Conservation (phyloP, 106 monocot species). For the Acorus gramineus region DNA sequence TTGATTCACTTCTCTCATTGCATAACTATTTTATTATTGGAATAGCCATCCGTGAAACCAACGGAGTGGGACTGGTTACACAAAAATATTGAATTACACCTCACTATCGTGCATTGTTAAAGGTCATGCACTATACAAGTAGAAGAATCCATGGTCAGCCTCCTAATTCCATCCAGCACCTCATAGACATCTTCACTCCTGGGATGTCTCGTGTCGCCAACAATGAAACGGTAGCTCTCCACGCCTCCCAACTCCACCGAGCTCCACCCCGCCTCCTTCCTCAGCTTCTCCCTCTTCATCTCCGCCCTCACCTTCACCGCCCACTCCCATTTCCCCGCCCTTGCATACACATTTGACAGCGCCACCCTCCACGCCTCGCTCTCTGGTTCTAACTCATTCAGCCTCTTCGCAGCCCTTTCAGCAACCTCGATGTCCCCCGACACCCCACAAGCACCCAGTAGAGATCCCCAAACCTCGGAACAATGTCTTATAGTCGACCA, state of each 20-base stretch:
- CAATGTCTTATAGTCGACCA: constrained; percentile 19
- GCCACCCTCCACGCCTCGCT: constrained; percentile 20
- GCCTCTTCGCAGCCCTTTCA: constrained; percentile 15
- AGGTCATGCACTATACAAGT: not conserved
- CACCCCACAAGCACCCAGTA: constrained; percentile 29
- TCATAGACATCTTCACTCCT: constrained; percentile 31
- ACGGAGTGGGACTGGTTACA: too few species aligned
- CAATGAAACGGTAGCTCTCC: constrained; percentile 26
- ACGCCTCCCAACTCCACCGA: constrained; percentile 25
- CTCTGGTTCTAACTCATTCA: constrained; percentile 21
- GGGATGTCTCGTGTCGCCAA: constrained; percentile 35
- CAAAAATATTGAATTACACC: too few species aligned
- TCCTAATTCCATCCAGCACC: constrained; percentile 20
- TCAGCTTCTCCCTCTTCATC: constrained; percentile 19
- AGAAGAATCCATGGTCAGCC: constrained; percentile 17
- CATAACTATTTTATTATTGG: too few species aligned
- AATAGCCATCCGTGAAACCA: too few species aligned
- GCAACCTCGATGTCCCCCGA: constrained; percentile 19
- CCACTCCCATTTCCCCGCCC: constrained; percentile 24
- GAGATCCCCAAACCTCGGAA: constrained; percentile 24
- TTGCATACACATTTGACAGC: constrained; percentile 36
- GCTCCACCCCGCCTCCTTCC: constrained; percentile 44
- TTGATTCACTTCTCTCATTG: too few species aligned
- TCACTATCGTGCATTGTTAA: too few species aligned
- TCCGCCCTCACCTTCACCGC: constrained; percentile 16